Percentiles rank a stretch among this genome's conserved stretches.
phyloP scores from a whole-genome alignment of 148 eudicot genomes.

The Selenicereus undatus region DNA sequence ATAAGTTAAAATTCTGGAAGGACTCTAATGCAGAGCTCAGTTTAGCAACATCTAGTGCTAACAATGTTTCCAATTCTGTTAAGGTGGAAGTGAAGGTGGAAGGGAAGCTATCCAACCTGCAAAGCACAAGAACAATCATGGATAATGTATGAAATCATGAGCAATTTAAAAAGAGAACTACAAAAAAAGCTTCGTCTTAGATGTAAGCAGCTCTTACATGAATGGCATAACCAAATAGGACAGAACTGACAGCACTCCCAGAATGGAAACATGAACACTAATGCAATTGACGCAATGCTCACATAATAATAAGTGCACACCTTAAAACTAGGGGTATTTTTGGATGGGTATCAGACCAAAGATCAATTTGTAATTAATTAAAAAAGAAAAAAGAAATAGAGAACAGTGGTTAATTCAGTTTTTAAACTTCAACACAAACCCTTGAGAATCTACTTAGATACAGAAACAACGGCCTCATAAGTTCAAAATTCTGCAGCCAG shows the following conservation, averaged over 20 bases:
- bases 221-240: not conserved
- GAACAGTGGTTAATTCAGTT: not conserved
- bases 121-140: conserved; percentile 6
- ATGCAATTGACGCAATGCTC: not conserved
- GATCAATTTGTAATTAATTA: not conserved
- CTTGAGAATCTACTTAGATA: not conserved
- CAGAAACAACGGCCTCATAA: not conserved
- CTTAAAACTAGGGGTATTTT: no score
- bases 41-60: conserved; percentile 45
- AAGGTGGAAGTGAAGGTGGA: conserved; percentile 53
- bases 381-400: not conserved
- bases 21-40: conserved; percentile 53
- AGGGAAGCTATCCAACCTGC: conserved; percentile 67
- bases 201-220: no score
- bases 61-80: conserved; percentile 53
- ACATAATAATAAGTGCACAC: not conserved
- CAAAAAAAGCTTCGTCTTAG: no score
- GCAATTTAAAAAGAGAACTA: no score
- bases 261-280: not conserved
- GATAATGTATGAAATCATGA: not conserved
- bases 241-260: not conserved
- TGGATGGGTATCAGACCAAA: no score
- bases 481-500: not conserved
- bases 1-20: conserved; percentile 52
- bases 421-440: not conserved